Base-by-base conservation (phyloP, 805 yeast species). In the Candida dajiaensis region DNA sequence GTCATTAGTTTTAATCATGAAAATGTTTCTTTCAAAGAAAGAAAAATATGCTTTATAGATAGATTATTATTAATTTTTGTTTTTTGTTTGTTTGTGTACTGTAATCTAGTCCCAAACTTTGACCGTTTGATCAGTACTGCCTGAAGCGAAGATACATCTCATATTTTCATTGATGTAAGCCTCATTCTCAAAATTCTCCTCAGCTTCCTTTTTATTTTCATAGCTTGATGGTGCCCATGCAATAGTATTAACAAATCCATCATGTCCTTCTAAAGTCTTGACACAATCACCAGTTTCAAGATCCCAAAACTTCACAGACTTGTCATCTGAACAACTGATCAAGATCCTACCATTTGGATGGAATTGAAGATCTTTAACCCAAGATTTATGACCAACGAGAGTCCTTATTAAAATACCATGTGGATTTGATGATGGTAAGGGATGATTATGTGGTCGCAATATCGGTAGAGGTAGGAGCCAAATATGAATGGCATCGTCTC, bases 101-200 rank as follows among this genome's bases (percentile, higher is more conserved):
- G 36, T 33, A 33, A 9, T 16, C 12, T 69, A 81, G 55, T 74
- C 78, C 99, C 99, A 94, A 56, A 94, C 78, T 64, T 87, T 89
- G 45, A 89, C 94, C 55, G 84, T 72, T 59, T 90, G 89, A 66
- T 94, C 99, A 50, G 96, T 88, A 38, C 98, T 97, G 56, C 97
- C 96, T 25, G 95, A 85, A 38, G 83, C 96, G 61, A 94, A 83
- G 38, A 80, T 69, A 54, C 87, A 80, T 56, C 89, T 70, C 70
- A 84, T 78, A 46, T 71, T 71, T 26, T 67, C 61, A 51, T 73
- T 72, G 10, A 74, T 54, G 29, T 56, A 42, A 37, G 58, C 58
- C 41, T 67, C 58, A 22, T 65, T 57, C 23, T 61, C 61, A 6
- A 52, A 51, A 25, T 51, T 18, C 8, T 20, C 19, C 20, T 39